Conservation (phyloP, 176 grass and related monocot genomes). For the Phyllostachys edulis region DNA sequence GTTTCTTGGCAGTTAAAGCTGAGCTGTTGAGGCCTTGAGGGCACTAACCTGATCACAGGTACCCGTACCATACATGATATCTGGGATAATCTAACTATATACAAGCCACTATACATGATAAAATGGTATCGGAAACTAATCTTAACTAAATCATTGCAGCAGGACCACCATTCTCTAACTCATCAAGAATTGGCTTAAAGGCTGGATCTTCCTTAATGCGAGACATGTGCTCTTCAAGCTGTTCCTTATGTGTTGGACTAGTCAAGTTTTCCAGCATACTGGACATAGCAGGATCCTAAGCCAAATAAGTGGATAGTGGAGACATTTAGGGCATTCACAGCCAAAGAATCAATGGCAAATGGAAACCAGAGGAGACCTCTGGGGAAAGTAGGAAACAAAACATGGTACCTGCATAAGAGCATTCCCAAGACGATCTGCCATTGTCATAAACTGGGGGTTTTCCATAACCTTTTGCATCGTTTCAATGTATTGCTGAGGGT, state of each 20-base stretch:
- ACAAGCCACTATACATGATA: too few relatives aligned
- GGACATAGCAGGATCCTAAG: slow-evolving; percentile 87
- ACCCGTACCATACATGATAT: too few relatives aligned
- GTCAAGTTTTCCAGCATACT: slow-evolving; percentile 73
- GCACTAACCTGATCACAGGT: too few relatives aligned
- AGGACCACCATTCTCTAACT: slow-evolving; percentile 87
- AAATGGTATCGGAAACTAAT: too few relatives aligned
- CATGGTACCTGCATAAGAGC: slow-evolving; percentile 81
- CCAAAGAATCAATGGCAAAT: not conserved
- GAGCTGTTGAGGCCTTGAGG: too few relatives aligned
- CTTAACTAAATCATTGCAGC: slow-evolving; percentile 98
- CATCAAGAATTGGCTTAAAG: slow-evolving; percentile 85
- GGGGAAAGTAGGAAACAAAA: slow-evolving; percentile 1
- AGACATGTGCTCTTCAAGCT: slow-evolving; percentile 85
- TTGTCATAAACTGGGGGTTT: slow-evolving; percentile 84
- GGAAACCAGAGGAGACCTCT: not conserved
- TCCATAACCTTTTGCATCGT: slow-evolving; percentile 97
- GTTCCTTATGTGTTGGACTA: slow-evolving; percentile 77
- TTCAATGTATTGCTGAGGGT: slow-evolving; percentile 80
- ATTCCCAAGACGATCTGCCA: slow-evolving; percentile 83
- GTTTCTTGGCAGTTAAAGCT: too few relatives aligned
- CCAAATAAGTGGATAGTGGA: slow-evolving; percentile 10
- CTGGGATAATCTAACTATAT: too few relatives aligned
- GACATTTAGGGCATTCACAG: not conserved
- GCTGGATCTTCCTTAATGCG: slow-evolving; percentile 82